Evolutionary conservation across 371 early-diverging fungal species (phyloP).

Genomic region (Mortierella sp.): DNA sequence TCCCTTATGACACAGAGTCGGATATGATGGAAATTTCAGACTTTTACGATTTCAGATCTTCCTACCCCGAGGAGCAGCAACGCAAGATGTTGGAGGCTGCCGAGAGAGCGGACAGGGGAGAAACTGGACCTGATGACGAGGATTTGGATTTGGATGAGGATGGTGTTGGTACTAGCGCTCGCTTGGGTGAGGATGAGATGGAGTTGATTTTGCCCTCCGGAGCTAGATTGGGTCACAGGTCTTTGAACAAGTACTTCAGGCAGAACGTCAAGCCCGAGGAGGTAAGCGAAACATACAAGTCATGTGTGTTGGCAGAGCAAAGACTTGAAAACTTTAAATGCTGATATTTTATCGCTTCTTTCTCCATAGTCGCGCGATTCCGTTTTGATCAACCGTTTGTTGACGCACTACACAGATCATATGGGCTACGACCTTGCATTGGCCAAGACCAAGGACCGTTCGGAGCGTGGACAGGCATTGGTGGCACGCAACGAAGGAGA

Average conservation of each 20-base stretch:
- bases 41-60: conserved; percentile 91
- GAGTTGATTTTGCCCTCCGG: conserved; percentile 92
- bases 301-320: neutral
- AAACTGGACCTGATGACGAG: conserved; percentile 49
- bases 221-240: conserved; percentile 85
- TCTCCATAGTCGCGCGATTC: conserved; percentile 60
- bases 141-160: conserved; percentile 65
- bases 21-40: conserved; percentile 93
- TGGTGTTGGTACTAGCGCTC: conserved; percentile 58
- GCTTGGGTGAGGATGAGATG: conserved; percentile 76
- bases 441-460: conserved; percentile 42
- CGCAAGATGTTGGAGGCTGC: conserved; percentile 54
- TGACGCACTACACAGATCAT: conserved; percentile 64
- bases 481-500: conserved; percentile 55
- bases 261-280: conserved; percentile 84
- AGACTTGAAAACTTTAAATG: neutral
- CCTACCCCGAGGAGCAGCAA: conserved; percentile 70
- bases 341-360: neutral
- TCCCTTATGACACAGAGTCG: conserved; percentile 90
- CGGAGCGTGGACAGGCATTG: conserved; percentile 53
- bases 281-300: conserved; percentile 29
- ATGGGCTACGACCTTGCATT: conserved; percentile 52
- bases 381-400: conserved; percentile 69
- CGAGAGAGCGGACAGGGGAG: conserved; percentile 34
- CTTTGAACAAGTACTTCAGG: conserved; percentile 85